Conservation (phyloP, 2,329 filamentous ascomycete genomes). For the Lachnellula occidentalis region DNA sequence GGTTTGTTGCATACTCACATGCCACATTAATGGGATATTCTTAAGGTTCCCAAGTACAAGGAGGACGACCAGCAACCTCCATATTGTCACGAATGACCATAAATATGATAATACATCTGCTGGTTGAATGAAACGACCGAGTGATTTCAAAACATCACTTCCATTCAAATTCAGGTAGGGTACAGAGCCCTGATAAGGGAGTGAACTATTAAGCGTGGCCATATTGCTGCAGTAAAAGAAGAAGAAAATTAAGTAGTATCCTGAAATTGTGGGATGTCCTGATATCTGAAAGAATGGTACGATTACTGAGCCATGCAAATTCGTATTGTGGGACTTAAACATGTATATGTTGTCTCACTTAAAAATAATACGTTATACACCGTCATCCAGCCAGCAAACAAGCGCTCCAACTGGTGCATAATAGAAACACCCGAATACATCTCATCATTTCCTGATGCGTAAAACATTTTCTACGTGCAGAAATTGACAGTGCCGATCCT, state of each 20-base stretch:
- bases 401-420: background rate
- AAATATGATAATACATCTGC: constrained; percentile 13
- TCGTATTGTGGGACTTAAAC: too few relatives aligned
- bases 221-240: too few relatives aligned
- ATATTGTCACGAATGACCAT: constrained; percentile 28
- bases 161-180: background rate
- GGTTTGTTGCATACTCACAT: constrained; percentile 40
- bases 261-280: too few relatives aligned
- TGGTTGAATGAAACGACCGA: background rate
- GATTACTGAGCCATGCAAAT: too few relatives aligned
- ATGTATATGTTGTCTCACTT: too few relatives aligned
- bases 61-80: constrained; percentile 31
- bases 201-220: too few relatives aligned
- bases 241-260: too few relatives aligned
- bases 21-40: constrained; percentile 55
- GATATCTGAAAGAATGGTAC: too few relatives aligned
- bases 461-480: background rate
- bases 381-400: too few relatives aligned
- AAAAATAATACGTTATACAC: too few relatives aligned
- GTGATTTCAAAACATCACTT: background rate
- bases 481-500: background rate
- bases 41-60: constrained; percentile 50
- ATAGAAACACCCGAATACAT: background rate
- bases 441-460: background rate
- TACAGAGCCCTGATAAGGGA: too few relatives aligned